Evolutionary conservation across 768 basidiomycete genomes (phyloP), one percentile per base, ranked within the genome.

Genomic region (Paxillus rubicundulus): DNA sequence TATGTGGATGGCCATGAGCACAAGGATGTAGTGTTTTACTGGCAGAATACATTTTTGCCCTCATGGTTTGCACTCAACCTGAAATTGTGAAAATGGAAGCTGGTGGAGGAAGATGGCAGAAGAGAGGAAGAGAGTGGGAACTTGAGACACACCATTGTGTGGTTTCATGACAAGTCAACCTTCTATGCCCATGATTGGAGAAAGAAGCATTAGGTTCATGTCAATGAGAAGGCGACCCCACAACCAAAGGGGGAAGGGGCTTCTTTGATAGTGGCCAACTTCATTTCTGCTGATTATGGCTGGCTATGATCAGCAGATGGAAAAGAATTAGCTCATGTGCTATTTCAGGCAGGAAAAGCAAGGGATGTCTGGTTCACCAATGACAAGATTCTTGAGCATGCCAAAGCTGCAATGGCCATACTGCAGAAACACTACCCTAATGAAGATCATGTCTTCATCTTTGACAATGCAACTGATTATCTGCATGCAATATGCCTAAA

Each of bases 401-500:
- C 61, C 2, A 8, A 37, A 12, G 33, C 41, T 5, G 69, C 61
- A 1, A 71, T 71, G 55, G 53, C 58, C 2, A 39, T 50, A 5
- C 46, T 45, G 47, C 24, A 16, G 18, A 17, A 58, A 12, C n/a
- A 57, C 20, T 72, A 70, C 45, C 67, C 66, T 9, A 28, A 28
- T 28, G 27, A 28, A 28, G 27, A 28, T 8, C 27, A 28, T 28
- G 27, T 28, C 27, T 28, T 70, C 13, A 45, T 60, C n/a, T 68
- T 61, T 38, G 63, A 69, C 42, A 69, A 69, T 41, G 55, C 63
- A n/a, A n/a, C n/a, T n/a, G n/a, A n/a, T 49, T 62, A 17, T 65
- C 58, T n/a, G 59, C 62, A 16, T 41, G 43, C 13, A 33, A 63
- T 14, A 65, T 66, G 61, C 59, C 62, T 2, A 63, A 64, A 36